phyloP scores from a whole-genome alignment of 176 grass and related monocot species.

The Lolium multiflorum region DNA sequence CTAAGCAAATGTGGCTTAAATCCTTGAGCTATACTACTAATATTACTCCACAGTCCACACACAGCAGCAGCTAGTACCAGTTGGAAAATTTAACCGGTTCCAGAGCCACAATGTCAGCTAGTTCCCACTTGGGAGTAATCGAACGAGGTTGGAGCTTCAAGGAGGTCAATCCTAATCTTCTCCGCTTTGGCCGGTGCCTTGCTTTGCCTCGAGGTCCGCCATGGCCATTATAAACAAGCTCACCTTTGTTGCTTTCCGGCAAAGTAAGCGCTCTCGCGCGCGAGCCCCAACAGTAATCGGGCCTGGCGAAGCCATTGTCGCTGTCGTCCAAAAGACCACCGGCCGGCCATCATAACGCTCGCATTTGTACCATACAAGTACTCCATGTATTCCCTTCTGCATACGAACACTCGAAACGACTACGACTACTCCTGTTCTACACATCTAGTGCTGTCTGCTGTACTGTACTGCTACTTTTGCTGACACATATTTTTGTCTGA shows the following conservation, averaged over 20 bases:
- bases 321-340: conserved; percentile 31
- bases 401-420: conserved; percentile 22
- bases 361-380: not conserved
- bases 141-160: not conserved
- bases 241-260: conserved; percentile 55
- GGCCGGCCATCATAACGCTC: conserved; percentile 32
- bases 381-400: not conserved
- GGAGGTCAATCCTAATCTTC: conserved; percentile 29
- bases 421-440: not conserved
- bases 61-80: not conserved
- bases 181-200: not conserved
- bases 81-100: not conserved
- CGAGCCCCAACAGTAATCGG: conserved; percentile 38
- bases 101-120: not conserved
- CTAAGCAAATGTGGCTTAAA: conserved; percentile 12
- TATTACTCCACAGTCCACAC: not conserved
- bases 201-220: conserved; percentile 36
- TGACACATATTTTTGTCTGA: conserved; percentile 10
- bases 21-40: conserved; percentile 17
- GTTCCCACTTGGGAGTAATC: not conserved
- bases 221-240: conserved; percentile 41
- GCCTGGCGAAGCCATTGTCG: conserved; percentile 23
- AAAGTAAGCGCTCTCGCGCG: conserved; percentile 38
- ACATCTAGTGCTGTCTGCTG: conserved; percentile 1
- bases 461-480: conserved; percentile 29